Percentiles rank a stretch among this genome's conserved stretches.
Conservation (phyloP, 2,329 filamentous ascomycete species). For the Aspergillus aculeatus region DNA sequence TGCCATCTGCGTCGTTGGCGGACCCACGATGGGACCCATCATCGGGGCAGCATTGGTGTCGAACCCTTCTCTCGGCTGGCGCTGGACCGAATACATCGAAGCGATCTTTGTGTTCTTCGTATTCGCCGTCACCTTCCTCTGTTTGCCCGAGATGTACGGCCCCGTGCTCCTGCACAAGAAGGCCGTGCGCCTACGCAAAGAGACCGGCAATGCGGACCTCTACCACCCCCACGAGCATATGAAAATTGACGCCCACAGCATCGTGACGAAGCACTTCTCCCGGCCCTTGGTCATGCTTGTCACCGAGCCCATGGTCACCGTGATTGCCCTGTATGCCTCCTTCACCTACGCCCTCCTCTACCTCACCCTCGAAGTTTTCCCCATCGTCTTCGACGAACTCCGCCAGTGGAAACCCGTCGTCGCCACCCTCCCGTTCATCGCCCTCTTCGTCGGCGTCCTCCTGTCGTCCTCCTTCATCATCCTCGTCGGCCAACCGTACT, state of each 20-base stretch:
- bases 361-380: slow-evolving; percentile 54
- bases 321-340: slow-evolving; percentile 25
- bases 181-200: slow-evolving; percentile 38
- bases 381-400: slow-evolving; percentile 61
- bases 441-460: slow-evolving; percentile 56
- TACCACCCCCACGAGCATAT: slow-evolving; percentile 49
- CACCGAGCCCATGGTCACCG: slow-evolving; percentile 20
- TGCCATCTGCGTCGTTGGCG: slow-evolving; percentile 41
- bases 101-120: slow-evolving; percentile 40
- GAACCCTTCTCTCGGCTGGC: slow-evolving; percentile 23
- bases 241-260: slow-evolving; percentile 41
- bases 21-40: slow-evolving; percentile 44
- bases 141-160: slow-evolving; percentile 42
- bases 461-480: slow-evolving; percentile 52
- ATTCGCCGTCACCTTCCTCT: slow-evolving; percentile 25
- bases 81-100: slow-evolving; percentile 43
- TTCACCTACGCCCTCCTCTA: slow-evolving; percentile 30
- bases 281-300: slow-evolving; percentile 23
- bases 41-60: slow-evolving; percentile 41
- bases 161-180: slow-evolving; percentile 43
- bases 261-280: slow-evolving; percentile 29
- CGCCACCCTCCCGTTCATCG: slow-evolving; percentile 61
- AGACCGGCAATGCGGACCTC: slow-evolving; percentile 40
- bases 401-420: slow-evolving; percentile 58
- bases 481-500: slow-evolving; percentile 50